These are phyloP conservation scores for Capsicum pubescens DNA, from an alignment of 257 asterid genomes.

Conservation along the genomic window DNA sequence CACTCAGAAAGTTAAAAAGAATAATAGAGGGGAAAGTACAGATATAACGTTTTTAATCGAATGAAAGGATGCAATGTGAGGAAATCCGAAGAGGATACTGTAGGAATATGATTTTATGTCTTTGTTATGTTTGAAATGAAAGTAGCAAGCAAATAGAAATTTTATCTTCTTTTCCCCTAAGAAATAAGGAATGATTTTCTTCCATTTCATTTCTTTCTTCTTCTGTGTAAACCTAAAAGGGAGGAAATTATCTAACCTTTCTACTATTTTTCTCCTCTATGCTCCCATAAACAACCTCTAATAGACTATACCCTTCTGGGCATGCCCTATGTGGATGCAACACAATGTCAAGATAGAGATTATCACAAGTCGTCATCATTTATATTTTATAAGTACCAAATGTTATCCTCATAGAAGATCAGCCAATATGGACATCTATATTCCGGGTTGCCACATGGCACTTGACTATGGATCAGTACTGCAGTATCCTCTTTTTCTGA, in stretches of 20 bases:
- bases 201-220: slow-evolving; percentile 5
- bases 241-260: neutral
- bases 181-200: neutral
- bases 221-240: neutral
- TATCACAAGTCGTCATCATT: neutral
- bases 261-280: neutral
- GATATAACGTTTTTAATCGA: neutral
- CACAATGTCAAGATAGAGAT: neutral
- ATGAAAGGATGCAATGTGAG: neutral
- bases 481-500: neutral
- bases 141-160: neutral
- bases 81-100: neutral
- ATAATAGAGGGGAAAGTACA: neutral
- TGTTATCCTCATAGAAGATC: neutral
- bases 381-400: neutral
- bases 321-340: neutral
- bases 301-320: neutral
- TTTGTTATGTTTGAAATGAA: slow-evolving; percentile 1
- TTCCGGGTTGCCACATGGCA: neutral
- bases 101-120: neutral
- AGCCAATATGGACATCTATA: neutral
- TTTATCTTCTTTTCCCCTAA: neutral
- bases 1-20: neutral
- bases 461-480: neutral
- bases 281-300: neutral